A percentile compares a stretch with the other conserved stretches of the same genome.
phyloP scores from a whole-genome alignment of 2,329 filamentous ascomycete genomes.

The Aspergillus alliaceus region DNA sequence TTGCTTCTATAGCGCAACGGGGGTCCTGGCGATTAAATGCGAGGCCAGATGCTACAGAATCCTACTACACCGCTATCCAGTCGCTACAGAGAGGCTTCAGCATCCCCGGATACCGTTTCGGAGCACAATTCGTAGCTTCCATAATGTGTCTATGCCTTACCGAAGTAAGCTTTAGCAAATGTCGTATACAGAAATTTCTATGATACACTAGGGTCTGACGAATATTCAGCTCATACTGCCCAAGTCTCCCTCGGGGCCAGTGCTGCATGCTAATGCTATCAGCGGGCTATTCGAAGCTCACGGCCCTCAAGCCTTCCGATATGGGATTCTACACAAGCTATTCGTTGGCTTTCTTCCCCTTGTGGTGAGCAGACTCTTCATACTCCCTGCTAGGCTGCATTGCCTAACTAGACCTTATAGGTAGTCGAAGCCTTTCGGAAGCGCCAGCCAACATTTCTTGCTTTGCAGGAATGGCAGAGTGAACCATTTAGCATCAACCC shows the following conservation, averaged over 20 bases:
- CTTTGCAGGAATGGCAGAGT: slow-evolving; percentile 27
- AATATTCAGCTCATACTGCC: slow-evolving; percentile 39
- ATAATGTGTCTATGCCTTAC: slow-evolving; percentile 36
- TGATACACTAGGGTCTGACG: too few relatives aligned
- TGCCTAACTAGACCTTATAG: too few relatives aligned
- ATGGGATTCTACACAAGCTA: slow-evolving; percentile 37
- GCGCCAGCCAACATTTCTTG: slow-evolving; percentile 33
- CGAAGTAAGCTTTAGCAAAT: slow-evolving; percentile 21
- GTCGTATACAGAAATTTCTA: too few relatives aligned
- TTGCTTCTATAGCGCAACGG: slow-evolving; percentile 27
- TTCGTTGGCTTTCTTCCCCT: slow-evolving; percentile 44
- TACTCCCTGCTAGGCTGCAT: too few relatives aligned
- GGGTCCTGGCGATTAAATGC: slow-evolving; percentile 18
- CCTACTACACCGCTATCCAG: slow-evolving; percentile 31
- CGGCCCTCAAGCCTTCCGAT: slow-evolving; percentile 29
- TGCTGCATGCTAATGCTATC: slow-evolving; percentile 38
- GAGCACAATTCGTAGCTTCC: slow-evolving; percentile 29
- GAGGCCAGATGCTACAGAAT: slow-evolving; percentile 25
- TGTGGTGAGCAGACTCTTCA: slow-evolving; percentile 35
- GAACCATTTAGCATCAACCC: slow-evolving; percentile 29
- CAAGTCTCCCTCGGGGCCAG: slow-evolving; percentile 23
- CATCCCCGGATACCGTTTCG: slow-evolving; percentile 7
- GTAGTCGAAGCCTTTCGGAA: slow-evolving; percentile 31
- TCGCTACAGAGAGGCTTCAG: slow-evolving; percentile 25
- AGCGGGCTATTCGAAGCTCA: slow-evolving; percentile 34